Percentiles rank a stretch among this genome's conserved stretches.
phyloP scores from a whole-genome alignment of 495 filamentous ascomycete genomes.

The Trichoderma parareesei region DNA sequence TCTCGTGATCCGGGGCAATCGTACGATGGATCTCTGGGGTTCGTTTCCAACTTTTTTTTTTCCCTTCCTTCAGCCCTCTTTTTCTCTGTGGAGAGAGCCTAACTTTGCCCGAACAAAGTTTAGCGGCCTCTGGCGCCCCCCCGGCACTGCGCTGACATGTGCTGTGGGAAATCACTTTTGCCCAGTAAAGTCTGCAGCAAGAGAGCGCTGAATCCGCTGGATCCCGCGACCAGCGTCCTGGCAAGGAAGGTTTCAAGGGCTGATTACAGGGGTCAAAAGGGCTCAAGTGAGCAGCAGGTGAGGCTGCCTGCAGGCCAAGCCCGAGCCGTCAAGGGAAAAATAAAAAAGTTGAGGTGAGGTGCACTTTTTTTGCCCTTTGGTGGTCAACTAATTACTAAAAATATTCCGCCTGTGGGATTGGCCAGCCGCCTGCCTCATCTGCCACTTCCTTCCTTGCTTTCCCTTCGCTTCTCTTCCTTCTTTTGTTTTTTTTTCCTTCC shows the following conservation, averaged over 20 bases:
- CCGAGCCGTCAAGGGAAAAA: too few species aligned
- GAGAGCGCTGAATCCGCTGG: background rate
- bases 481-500: slow-evolving; percentile 14
- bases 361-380: background rate
- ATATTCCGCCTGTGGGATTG: background rate
- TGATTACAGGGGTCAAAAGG: slow-evolving; percentile 1
- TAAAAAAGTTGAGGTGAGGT: background rate
- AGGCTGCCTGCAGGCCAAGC: background rate
- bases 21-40: too few species aligned
- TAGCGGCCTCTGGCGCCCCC: background rate
- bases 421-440: background rate
- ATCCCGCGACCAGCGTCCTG: background rate
- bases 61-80: background rate
- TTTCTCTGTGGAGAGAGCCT: background rate
- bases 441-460: slow-evolving; percentile 11
- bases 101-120: background rate
- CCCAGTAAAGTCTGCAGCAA: background rate
- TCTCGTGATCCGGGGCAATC: too few species aligned
- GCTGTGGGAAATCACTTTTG: background rate
- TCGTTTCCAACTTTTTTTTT: background rate
- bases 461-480: slow-evolving; percentile 13
- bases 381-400: slow-evolving; percentile 4
- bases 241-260: slow-evolving; percentile 10
- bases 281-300: background rate
- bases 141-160: background rate